Percentiles rank a stretch among this genome's conserved stretches.
These are phyloP conservation scores for Spathaspora hagerdaliae DNA, from an alignment of 805 yeast genomes.

Conservation along the genomic window DNA sequence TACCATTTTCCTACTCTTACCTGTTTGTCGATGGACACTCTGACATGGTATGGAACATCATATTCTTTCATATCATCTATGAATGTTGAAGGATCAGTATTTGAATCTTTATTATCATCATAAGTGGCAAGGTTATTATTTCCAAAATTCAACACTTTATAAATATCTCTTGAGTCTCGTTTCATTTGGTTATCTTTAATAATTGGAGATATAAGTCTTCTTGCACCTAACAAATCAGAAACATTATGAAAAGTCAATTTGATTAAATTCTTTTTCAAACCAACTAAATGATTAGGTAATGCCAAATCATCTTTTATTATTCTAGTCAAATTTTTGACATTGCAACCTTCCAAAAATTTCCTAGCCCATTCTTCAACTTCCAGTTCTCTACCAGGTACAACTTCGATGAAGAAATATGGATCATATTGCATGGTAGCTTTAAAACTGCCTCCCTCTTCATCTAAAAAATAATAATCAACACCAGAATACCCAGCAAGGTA, in stretches of 20 bases:
- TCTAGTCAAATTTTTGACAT: slow-evolving; percentile 51
- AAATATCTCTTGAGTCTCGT: slow-evolving; percentile 63
- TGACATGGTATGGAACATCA: slow-evolving; percentile 94
- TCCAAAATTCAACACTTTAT: slow-evolving; percentile 50
- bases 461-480: slow-evolving; percentile 90
- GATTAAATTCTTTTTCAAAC: slow-evolving; percentile 61
- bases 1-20: slow-evolving; percentile 97
- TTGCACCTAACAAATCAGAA: slow-evolving; percentile 68
- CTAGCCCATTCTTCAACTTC: slow-evolving; percentile 86
- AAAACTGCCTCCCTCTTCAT: slow-evolving; percentile 95
- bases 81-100: slow-evolving; percentile 47
- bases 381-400: slow-evolving; percentile 55
- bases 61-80: slow-evolving; percentile 85
- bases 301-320: slow-evolving; percentile 74
- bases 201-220: slow-evolving; percentile 66
- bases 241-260: slow-evolving; percentile 72
- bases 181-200: slow-evolving; percentile 62
- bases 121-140: slow-evolving; percentile 17
- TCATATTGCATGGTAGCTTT: slow-evolving; percentile 78
- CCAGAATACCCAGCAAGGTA: slow-evolving; percentile 72
- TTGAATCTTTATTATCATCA: slow-evolving; percentile 15
- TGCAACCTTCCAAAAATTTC: slow-evolving; percentile 56
- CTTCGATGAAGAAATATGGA: slow-evolving; percentile 79
- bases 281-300: slow-evolving; percentile 82
- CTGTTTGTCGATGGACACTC: slow-evolving; percentile 89